A percentile compares a stretch with the other conserved stretches of the same genome.
phyloP scores from a whole-genome alignment of 2,329 filamentous ascomycete species.

The Thermoascus crustaceus region DNA sequence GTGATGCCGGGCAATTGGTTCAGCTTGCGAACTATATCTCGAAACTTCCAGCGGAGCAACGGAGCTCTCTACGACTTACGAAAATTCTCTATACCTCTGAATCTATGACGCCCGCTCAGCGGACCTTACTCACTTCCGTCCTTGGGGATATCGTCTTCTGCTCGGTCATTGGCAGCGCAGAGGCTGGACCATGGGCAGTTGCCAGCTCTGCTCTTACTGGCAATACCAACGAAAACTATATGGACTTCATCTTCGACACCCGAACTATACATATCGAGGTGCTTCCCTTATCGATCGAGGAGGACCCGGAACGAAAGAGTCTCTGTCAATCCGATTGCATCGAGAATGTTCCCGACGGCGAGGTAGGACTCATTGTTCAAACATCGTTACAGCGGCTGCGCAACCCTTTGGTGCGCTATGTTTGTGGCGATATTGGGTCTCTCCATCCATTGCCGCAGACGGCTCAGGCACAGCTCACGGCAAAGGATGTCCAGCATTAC shows the following conservation, averaged over 20 bases:
- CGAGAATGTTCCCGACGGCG: conserved; percentile 19
- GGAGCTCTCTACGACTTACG: conserved; percentile 19
- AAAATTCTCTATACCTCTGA: conserved; percentile 43
- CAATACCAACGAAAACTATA: conserved; percentile 8
- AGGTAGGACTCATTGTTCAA: conserved; percentile 33
- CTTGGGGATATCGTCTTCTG: conserved; percentile 29
- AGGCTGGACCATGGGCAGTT: conserved; percentile 35
- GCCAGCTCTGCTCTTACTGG: conserved; percentile 24
- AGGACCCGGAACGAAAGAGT: not conserved
- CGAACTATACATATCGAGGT: conserved; percentile 33
- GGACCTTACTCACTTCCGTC: conserved; percentile 20
- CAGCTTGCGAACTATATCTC: conserved; percentile 31
- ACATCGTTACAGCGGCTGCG: conserved; percentile 36
- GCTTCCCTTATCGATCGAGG: conserved; percentile 16
- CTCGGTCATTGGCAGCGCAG: conserved; percentile 37
- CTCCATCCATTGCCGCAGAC: conserved; percentile 26
- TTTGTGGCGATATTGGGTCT: conserved; percentile 38
- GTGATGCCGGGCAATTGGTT: conserved; percentile 33
- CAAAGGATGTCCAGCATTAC: conserved; percentile 16
- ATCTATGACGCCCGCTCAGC: conserved; percentile 26
- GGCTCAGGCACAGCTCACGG: conserved; percentile 10
- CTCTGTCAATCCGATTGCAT: too few species aligned
- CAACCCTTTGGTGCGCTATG: conserved; percentile 39
- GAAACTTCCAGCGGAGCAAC: conserved; percentile 14
- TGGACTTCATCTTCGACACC: conserved; percentile 34